Evolutionary conservation across 345 rosid species (phyloP).

Genomic region (Mangifera indica): DNA sequence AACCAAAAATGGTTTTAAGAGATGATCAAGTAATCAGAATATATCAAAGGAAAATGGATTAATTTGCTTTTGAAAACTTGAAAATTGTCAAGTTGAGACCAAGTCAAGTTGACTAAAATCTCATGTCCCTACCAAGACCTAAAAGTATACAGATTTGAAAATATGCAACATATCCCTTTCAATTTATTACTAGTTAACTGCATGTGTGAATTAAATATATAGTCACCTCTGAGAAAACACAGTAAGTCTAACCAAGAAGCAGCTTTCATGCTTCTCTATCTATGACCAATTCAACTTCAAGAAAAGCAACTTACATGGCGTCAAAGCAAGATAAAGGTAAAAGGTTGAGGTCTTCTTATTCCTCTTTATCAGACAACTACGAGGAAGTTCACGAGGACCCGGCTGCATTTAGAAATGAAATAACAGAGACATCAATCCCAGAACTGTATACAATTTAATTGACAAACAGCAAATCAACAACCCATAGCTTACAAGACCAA

Average conservation of each 20-base stretch:
- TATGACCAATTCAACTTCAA: background rate
- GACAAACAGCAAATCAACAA: constrained; percentile 1
- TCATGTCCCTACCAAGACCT: constrained; percentile 5
- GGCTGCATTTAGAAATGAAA: constrained; percentile 50
- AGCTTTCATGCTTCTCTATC: background rate
- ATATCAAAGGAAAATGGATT: constrained; percentile 19
- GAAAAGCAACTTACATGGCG: constrained; percentile 60
- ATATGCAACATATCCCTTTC: constrained; percentile 19
- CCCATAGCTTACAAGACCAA: background rate
- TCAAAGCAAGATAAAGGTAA: constrained; percentile 65
- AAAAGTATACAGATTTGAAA: constrained; percentile 31
- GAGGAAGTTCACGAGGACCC: constrained; percentile 64
- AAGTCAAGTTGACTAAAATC: constrained; percentile 33
- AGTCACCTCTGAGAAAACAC: background rate
- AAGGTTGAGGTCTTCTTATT: constrained; percentile 73
- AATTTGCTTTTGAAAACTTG: constrained; percentile 22
- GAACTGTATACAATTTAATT: background rate
- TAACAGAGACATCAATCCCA: constrained; percentile 15
- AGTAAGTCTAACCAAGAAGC: constrained; percentile 4
- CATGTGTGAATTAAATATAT: background rate
- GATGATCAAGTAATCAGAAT: constrained; percentile 26
- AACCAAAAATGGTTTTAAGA: background rate
- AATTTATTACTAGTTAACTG: background rate
- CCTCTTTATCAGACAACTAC: constrained; percentile 76
- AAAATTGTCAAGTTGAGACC: constrained; percentile 22